Evolutionary conservation across 1,139 yeast species (phyloP), one percentile per base, ranked within the genome.

Genomic region (Debaryomycetaceae sp.): DNA sequence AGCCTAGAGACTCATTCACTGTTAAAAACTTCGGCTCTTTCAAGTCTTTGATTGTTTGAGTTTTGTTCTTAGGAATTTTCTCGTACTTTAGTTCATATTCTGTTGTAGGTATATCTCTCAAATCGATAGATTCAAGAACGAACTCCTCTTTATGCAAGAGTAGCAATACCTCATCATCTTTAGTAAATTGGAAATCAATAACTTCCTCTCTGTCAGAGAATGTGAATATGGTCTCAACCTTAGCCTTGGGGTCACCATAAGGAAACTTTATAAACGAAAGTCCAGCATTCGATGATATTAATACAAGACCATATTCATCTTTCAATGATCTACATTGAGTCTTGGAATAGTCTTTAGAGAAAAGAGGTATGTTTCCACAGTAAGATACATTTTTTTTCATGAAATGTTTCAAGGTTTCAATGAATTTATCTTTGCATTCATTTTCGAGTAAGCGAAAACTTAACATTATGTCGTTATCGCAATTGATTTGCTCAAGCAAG

Each of bases 1-100:
- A 76, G 1, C 73, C 78, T 39, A 62, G 57, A 35, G 46, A 44
- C 20, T 55, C 48, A 46, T 64, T 66, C 27, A 70, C 47, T 1
- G 75, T 57, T 40, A 74, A 42, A 31, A 55, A 49, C 11, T 51
- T 50, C 6, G 72, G 69, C 5, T 33, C 36, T 13, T 30, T 35
- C 9, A 47, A 22, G 3, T 47, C 38, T 8, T 42, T 40, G 7
- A 42, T 37, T 13, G 17, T 8, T 11, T 35, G 27, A 17, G 44
- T 41, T 24, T 41, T 47, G 14, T 33, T 8, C 14, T 43, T 42
- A 3, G 22, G 14, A 6, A 42, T 37, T 6, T 45, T 23, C 38
- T 49, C 47, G 45, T 47, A 47, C 38, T 45, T 39, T 44, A 45
- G 36, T 23, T 36, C 35, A 6, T 37, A 36, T 5, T 35, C 42